Percentiles rank a stretch among this genome's conserved stretches.
Conservation (phyloP, 106 monocot species). For the Platanthera guangdongensis region DNA sequence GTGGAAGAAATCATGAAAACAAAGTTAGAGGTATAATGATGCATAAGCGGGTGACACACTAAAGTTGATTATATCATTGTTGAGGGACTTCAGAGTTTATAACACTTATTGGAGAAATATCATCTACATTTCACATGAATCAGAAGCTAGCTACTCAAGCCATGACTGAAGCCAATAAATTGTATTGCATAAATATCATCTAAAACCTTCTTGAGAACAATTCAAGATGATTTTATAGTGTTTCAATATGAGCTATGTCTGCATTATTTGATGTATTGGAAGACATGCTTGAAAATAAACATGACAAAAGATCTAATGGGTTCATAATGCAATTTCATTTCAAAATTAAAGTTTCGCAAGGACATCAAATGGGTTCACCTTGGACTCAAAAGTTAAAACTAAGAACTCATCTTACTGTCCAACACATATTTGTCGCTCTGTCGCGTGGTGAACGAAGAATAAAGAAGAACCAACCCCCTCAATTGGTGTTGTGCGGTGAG, state of each 20-base stretch:
- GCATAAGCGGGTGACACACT: conserved; percentile 60
- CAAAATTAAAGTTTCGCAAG: too few species aligned
- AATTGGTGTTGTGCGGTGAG: too few species aligned
- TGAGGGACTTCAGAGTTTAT: conserved; percentile 58
- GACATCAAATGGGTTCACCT: too few species aligned
- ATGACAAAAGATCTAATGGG: too few species aligned
- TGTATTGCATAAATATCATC: conserved; percentile 46
- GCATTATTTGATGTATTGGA: too few species aligned
- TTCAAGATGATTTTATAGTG: conserved; percentile 33
- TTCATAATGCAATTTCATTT: too few species aligned
- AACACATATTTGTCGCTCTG: too few species aligned
- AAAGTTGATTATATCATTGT: conserved; percentile 39
- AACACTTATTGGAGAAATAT: conserved; percentile 51
- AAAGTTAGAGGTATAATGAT: conserved; percentile 71
- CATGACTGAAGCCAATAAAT: conserved; percentile 49
- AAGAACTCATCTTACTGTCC: too few species aligned
- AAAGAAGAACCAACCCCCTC: too few species aligned
- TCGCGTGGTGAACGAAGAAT: too few species aligned
- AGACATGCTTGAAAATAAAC: too few species aligned
- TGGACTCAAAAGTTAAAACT: too few species aligned
- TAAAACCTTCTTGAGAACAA: conserved; percentile 58
- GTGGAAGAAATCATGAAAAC: conserved; percentile 23
- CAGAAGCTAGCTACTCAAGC: conserved; percentile 63
- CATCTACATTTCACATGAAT: conserved; percentile 58
- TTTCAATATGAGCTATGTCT: conserved; percentile 14